These are phyloP conservation scores for Coemansia sp. DNA, from an alignment of 192 early-diverging fungal species.

Conservation along the genomic window DNA sequence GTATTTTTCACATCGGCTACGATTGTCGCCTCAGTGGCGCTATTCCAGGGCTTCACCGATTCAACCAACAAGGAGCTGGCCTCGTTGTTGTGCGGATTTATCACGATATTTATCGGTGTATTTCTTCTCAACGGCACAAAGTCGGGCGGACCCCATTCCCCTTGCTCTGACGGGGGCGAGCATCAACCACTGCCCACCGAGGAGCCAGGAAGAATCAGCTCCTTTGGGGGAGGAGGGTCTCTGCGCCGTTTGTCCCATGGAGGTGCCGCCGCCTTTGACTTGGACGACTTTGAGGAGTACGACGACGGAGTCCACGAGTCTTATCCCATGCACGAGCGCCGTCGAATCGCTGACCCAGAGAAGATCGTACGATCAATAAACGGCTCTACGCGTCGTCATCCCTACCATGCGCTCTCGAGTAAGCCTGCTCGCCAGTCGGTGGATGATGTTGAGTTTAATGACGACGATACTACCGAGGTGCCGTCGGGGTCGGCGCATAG, in stretches of 20 bases:
- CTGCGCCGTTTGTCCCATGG: conserved; percentile 18
- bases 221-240: conserved; percentile 17
- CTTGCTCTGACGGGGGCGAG: conserved; percentile 13
- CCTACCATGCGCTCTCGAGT: conserved; percentile 9
- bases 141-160: conserved; percentile 6
- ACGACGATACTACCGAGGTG: conserved; percentile 41
- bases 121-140: conserved; percentile 73
- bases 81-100: conserved; percentile 84
- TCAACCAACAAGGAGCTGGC: conserved; percentile 70
- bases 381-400: conserved; percentile 17
- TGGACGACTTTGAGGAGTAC: conserved; percentile 46
- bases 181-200: conserved; percentile 53
- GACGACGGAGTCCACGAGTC: conserved; percentile 27
- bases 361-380: conserved; percentile 19
- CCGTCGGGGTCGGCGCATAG: conserved; percentile 41
- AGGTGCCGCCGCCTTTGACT: conserved; percentile 32
- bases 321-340: conserved; percentile 50
- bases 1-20: conserved; percentile 96
- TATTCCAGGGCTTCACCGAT: conserved; percentile 86
- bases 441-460: conserved; percentile 9
- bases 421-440: neutral
- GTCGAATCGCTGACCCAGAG: conserved; percentile 29
- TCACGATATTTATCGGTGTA: conserved; percentile 92
- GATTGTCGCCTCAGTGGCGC: conserved; percentile 82
- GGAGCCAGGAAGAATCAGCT: conserved; percentile 42